Base-by-base conservation (phyloP, 331 rosid genomes). In the Dryas integrifolia region DNA sequence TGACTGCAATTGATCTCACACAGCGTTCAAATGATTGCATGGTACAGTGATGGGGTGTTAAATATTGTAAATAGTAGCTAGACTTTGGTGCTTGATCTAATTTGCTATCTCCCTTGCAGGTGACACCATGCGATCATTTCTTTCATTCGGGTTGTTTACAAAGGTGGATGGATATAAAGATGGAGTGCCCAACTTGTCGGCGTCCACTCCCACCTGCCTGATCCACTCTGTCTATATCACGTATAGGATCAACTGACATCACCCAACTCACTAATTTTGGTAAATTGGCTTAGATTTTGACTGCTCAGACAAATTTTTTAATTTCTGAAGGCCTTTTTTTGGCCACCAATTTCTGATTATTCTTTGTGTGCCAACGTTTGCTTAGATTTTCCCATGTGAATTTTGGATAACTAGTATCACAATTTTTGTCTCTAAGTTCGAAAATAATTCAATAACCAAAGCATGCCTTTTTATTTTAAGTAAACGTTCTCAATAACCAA, bases 121-220 rank as follows among this genome's bases (percentile, higher is more conserved):
- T 91, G 64, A 91, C 98, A 45, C 98, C 98, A 24, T 94, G 98
- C 69, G 98, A 94, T 72, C 98, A 94, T 86, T 89, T 91, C 84
- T 94, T 94, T 83, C 98, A 94, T 77, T 86, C 91, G 9, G 92
- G 91, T 67, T 94, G 98, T 76, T 84, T 94, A 77, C 98, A 94
- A 85, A 89, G 97, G 85, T 94, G 98, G 98, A 94, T 94, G 98
- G 97, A 94, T 82, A 81, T 94, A 74, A 94, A 94, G 87, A 91
- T 94, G 98, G 98, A 91, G 85, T 94, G 98, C 80, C 98, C 98
- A 38, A 94, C 98, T 52, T 94, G 98, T 78, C 95, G 98, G 76
- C 94, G 98, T 72, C 61, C 86, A 7, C 78, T 94, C 62, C 98
- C 98, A 1, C 89, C 97, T 8, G 92, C 92, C 39, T 94, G 77